Percentiles rank a stretch among this genome's conserved stretches.
Conservation (phyloP, 768 basidiomycete species). For the Cyclocybe aegerita region DNA sequence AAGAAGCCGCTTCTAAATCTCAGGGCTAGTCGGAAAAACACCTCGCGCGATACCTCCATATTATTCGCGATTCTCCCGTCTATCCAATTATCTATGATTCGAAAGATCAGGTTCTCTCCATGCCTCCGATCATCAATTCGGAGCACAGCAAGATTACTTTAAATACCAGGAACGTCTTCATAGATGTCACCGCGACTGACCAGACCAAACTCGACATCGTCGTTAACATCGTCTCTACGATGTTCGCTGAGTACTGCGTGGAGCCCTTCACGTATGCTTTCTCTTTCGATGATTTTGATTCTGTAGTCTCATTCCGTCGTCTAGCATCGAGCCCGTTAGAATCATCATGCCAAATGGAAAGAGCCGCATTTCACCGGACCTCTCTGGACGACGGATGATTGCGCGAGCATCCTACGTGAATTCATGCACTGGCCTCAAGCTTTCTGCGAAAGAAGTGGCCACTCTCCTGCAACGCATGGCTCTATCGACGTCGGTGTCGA, state of each 20-base stretch:
- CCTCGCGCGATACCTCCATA: slow-evolving; percentile 82
- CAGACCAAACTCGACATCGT: slow-evolving; percentile 96
- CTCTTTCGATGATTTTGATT: neutral
- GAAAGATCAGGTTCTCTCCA: slow-evolving; percentile 83
- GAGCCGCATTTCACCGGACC: slow-evolving; percentile 74
- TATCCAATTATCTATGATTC: slow-evolving; percentile 98
- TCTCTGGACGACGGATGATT: slow-evolving; percentile 67
- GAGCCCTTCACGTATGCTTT: slow-evolving; percentile 84
- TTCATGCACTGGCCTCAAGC: slow-evolving; percentile 85
- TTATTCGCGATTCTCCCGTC: slow-evolving; percentile 92
- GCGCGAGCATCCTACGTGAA: slow-evolving; percentile 93
- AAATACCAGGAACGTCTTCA: slow-evolving; percentile 91
- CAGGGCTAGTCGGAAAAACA: slow-evolving; percentile 82
- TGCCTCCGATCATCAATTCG: slow-evolving; percentile 99
- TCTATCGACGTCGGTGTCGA: slow-evolving; percentile 53
- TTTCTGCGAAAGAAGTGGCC: slow-evolving; percentile 65
- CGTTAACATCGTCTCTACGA: slow-evolving; percentile 90
- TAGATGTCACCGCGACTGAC: slow-evolving; percentile 96
- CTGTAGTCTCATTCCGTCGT: slow-evolving; percentile 1
- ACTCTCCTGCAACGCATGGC: slow-evolving; percentile 85
- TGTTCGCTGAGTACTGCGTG: slow-evolving; percentile 97
- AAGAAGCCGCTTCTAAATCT: no score
- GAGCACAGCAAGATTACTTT: slow-evolving; percentile 96
- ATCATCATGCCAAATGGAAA: slow-evolving; percentile 79
- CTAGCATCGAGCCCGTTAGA: slow-evolving; percentile 91